Evolutionary conservation across 768 basidiomycete species (phyloP), one percentile per base, ranked within the genome.

Genomic region (Grammothele lineata): DNA sequence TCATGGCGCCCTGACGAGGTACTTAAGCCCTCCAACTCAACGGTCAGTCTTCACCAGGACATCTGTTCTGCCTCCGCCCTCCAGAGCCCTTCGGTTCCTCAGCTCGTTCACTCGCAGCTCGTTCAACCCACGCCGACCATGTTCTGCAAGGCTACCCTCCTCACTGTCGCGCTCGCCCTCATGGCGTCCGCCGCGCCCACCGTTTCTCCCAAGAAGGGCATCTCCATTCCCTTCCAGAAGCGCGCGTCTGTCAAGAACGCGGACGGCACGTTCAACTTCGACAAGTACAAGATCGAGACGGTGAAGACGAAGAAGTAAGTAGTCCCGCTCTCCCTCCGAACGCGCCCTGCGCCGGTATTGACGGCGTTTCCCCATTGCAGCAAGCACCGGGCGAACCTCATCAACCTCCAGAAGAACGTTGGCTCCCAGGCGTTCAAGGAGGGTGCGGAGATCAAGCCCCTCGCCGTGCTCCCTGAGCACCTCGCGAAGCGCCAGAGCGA

Each of bases 361-460:
- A 2, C 17, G 4, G 24, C 4, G 14, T 10, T 2, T 8, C 12
- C n/a, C n/a, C n/a, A n/a, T 15, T 33, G 14, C 23, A 56, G 55
- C 48, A 56, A 56, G 22, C 55, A 56, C 34, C 55, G 55, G 26
- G 43, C 45, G 42, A 56, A 56, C 26, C 21, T 56, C 9, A 30
- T 50, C 4, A 56, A 56, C 39, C 45, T 56, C 5, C 30, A 47
- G 24, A 26, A 22, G 7, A 52, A 56, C 32, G 17, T 18, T 10
- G 51, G 51, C 5, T 44, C 15, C 12, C 22, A 47, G 12, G 48
- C 56, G 18, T 49, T 61, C 36, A 56, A 56, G 25, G 40, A 47
- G 36, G 54, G 65, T 22, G 63, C 62, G 5, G 50, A 59, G 36
- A 67, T 70, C 52, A 23, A 48, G 24, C 57, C 57, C 11, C 17